Conservation (phyloP, 495 filamentous ascomycete species). For the Penicillium atrosanguineum region DNA sequence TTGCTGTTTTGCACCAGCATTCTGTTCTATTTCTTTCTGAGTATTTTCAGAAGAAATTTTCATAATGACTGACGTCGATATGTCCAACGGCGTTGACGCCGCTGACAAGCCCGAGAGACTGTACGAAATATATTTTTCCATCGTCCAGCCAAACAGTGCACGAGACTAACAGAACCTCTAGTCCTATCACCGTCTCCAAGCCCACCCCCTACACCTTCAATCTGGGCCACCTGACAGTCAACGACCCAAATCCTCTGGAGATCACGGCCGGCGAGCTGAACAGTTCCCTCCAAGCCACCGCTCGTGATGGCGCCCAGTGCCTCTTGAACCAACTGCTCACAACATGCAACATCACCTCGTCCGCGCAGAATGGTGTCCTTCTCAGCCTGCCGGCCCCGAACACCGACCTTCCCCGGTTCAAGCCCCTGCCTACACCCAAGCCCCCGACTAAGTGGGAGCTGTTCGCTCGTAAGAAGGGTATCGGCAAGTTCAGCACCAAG, state of each 20-base stretch:
- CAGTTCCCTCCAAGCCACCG: constrained; percentile 58
- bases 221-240: constrained; percentile 77
- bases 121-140: constrained; percentile 23
- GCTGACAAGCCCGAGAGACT: constrained; percentile 40
- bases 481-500: constrained; percentile 53
- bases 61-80: constrained; percentile 32
- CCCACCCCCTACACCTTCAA: constrained; percentile 91
- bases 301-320: constrained; percentile 82
- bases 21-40: not conserved
- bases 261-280: constrained; percentile 41
- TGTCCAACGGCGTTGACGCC: constrained; percentile 26
- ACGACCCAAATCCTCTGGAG: constrained; percentile 77
- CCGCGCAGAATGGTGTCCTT: constrained; percentile 62
- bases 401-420: constrained; percentile 79
- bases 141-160: not conserved
- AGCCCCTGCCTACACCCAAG: constrained; percentile 78
- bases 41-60: not conserved
- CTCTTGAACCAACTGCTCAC: constrained; percentile 88
- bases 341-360: constrained; percentile 70
- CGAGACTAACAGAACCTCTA: constrained; percentile 23
- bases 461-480: constrained; percentile 95
- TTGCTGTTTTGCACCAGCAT: constrained; percentile 18
- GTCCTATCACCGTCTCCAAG: constrained; percentile 67
- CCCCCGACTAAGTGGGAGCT: constrained; percentile 87
- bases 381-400: constrained; percentile 68